Percentiles rank a stretch among this genome's conserved stretches.
Conservation (phyloP, 1,284 basidiomycete genomes). For the Sporisorium graminicola region DNA sequence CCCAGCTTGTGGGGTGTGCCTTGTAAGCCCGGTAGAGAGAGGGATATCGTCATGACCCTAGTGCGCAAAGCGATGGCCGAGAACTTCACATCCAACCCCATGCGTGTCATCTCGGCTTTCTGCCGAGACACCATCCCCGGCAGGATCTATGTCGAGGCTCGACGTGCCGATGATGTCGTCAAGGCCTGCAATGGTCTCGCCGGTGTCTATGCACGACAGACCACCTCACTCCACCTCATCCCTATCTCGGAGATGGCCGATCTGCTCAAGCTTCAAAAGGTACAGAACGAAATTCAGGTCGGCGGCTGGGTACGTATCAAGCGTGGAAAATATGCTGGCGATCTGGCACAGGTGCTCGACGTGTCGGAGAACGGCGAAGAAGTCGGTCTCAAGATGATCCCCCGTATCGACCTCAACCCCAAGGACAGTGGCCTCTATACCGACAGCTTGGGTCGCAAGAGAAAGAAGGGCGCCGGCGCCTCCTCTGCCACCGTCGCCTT, state of each 20-base stretch:
- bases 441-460: slow-evolving; percentile 67
- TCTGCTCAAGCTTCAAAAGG: slow-evolving; percentile 93
- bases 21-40: slow-evolving; percentile 92
- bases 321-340: slow-evolving; percentile 92
- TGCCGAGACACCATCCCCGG: slow-evolving; percentile 94
- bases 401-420: slow-evolving; percentile 90
- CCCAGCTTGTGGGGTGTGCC: slow-evolving; percentile 95
- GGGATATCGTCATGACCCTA: slow-evolving; percentile 91
- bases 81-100: slow-evolving; percentile 75
- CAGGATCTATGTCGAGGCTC: slow-evolving; percentile 95
- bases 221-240: slow-evolving; percentile 80
- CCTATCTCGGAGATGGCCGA: slow-evolving; percentile 99
- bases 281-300: slow-evolving; percentile 84
- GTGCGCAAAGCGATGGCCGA: slow-evolving; percentile 86
- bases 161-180: slow-evolving; percentile 85
- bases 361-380: slow-evolving; percentile 93
- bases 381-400: slow-evolving; percentile 91
- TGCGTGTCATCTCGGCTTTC: slow-evolving; percentile 91
- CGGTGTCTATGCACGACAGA: slow-evolving; percentile 80
- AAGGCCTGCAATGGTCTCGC: slow-evolving; percentile 90
- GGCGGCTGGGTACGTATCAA: slow-evolving; percentile 96
- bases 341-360: slow-evolving; percentile 94
- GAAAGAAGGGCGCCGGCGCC: slow-evolving; percentile 65
- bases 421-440: slow-evolving; percentile 70
- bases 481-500: slow-evolving; percentile 71